Evolutionary conservation across 768 basidiomycete genomes (phyloP), one percentile per base, ranked within the genome.

Genomic region (Neoboletus magnificus): DNA sequence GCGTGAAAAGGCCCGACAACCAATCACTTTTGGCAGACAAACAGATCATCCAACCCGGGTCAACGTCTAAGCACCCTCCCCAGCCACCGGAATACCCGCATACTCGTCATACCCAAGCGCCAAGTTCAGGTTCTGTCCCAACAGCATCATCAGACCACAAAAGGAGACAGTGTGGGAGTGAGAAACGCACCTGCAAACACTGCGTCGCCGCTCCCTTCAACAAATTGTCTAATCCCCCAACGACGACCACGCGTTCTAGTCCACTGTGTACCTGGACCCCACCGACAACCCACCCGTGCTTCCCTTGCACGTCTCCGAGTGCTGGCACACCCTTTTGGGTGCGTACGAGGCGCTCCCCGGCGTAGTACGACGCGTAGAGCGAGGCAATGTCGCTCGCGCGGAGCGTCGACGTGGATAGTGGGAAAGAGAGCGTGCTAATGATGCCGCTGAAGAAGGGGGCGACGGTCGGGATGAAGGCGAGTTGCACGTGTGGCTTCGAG

Each of bases 131-230:
- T 97, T 97, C 88, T 94, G 62, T 10, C 18, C 16, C n/a, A 41
- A 11, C 18, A 23, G 3, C 30, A 39, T 16, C 42, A 8, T 60
- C 37, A 62, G 50, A 10, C n/a, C n/a, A n/a, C n/a, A n/a, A n/a
- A n/a, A n/a, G n/a, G n/a, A n/a, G n/a, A n/a, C n/a, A n/a, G n/a
- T 40, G 22, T 8, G 20, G 9, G 6, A 12, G 22, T 0, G n/a
- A 30, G 13, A 5, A 37, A 73, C 85, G 20, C 48, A 93, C 91
- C 81, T 96, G 94, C 58, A 99, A 69, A 71, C 96, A 98, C 72
- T 99, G 97, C n/a, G 96, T 98, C 18, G 97, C 97, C 48, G 97
- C 97, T 8, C 97, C 97, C 72, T 99, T 99, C 58, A 99, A 78
- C 54, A 99, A 75, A 75, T 99, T 99, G 69, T 99, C 97, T 65